Conservation (phyloP, 2,329 filamentous ascomycete species). For the Tolypocladium endophyticum region DNA sequence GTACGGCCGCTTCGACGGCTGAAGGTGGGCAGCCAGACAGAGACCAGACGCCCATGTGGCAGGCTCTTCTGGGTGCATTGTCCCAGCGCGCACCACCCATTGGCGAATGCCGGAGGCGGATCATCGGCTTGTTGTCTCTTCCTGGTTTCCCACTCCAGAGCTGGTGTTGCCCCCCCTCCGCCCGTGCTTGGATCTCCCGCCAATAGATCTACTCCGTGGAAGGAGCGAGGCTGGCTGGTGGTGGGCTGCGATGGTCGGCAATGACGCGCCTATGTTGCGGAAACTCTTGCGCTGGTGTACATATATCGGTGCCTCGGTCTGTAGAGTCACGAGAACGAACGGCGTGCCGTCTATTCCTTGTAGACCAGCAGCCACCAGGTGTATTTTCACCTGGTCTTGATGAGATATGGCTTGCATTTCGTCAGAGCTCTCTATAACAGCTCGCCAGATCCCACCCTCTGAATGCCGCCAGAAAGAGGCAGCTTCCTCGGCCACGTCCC, state of each 20-base stretch:
- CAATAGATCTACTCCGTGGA: not conserved
- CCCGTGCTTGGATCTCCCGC: not conserved
- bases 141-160: not conserved
- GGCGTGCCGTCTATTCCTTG: not conserved
- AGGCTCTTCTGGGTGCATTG: not conserved
- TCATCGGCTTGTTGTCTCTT: not conserved
- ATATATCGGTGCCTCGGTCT: not conserved
- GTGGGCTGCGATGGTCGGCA: not conserved
- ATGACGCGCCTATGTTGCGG: not conserved
- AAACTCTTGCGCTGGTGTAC: not conserved
- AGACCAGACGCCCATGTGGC: not conserved
- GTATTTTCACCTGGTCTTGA: not conserved
- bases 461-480: not conserved
- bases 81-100: not conserved
- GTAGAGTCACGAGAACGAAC: not conserved
- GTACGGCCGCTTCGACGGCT: not conserved
- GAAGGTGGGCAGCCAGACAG: not conserved
- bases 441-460: not conserved
- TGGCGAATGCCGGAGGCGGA: not conserved
- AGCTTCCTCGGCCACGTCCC: not conserved
- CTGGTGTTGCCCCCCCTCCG: not conserved
- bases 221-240: not conserved
- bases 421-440: not conserved
- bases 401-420: not conserved
- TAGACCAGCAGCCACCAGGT: not conserved